These are phyloP conservation scores for Nannizziopsis arthrosporioides DNA, from an alignment of 2,329 filamentous ascomycete species.

Conservation along the genomic window DNA sequence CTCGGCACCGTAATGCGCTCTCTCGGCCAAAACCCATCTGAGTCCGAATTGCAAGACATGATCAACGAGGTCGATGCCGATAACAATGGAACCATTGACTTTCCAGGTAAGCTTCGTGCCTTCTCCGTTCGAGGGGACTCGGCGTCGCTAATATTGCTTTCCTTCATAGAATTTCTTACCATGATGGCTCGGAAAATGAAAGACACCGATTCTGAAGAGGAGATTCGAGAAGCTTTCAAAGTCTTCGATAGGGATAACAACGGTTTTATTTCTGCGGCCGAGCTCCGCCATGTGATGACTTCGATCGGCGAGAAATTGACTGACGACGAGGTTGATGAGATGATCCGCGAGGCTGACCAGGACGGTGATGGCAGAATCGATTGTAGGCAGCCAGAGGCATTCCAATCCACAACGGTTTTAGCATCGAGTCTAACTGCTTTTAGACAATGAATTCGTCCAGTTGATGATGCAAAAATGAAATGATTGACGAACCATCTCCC, in stretches of 20 bases:
- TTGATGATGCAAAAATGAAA: conserved; percentile 90
- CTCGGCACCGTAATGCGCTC: conserved; percentile 84
- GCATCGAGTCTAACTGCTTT: conserved; percentile 4
- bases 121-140: background rate
- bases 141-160: background rate
- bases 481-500: background rate
- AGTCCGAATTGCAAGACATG: conserved; percentile 85
- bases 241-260: conserved; percentile 87
- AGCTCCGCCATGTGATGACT: conserved; percentile 83
- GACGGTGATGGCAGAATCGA: conserved; percentile 81
- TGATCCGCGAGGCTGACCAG: conserved; percentile 85
- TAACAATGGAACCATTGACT: conserved; percentile 87
- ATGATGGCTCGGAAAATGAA: conserved; percentile 96
- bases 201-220: conserved; percentile 82
- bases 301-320: conserved; percentile 86
- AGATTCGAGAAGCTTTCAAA: conserved; percentile 83
- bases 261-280: conserved; percentile 78
- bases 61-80: conserved; percentile 88
- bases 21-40: conserved; percentile 77
- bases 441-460: conserved; percentile 87
- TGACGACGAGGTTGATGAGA: conserved; percentile 83
- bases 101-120: conserved; percentile 54
- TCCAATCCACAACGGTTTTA: no score
- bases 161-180: conserved; percentile 63
- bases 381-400: conserved; percentile 45